Evolutionary conservation across 176 grass and related monocot genomes (phyloP), one percentile per base, ranked within the genome.

Genomic region (Metroxylon sagu): DNA sequence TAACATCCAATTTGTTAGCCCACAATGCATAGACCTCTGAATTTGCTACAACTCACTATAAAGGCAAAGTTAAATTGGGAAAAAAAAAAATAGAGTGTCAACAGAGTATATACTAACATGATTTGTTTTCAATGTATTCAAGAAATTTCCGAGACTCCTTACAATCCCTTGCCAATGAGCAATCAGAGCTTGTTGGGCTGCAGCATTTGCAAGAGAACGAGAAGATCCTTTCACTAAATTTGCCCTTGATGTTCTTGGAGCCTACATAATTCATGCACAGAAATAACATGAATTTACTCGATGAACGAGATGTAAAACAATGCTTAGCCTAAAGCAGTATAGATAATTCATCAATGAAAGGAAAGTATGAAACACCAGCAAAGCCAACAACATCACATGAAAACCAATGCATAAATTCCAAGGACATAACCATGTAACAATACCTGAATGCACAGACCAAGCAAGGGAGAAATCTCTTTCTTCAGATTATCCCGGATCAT

Each of bases 401-500:
- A 61, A 17, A 49, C 16, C 27, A 50, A 59, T 6, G 59, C 5
- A 49, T 16, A 35, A 48, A n/a, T 50, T n/a, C 12, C 16, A 49
- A 29, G 15, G 60, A 17, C 26, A 58, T 27, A 53, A 28, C 49
- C 39, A 5, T 8, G 19, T 43, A 64, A 14, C 25, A 14, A 54
- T 80, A 98, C 93, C 84, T 98, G 93, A 88, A 98, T 92, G 79
- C 93, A 98, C 18, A 85, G 75, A 70, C 83, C 87, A 21, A 98
- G 81, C 71, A 92, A 85, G 51, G 93, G 93, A 76, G 84, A 85
- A 17, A 98, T 98, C 76, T 98, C 93, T 85, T 98, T 98, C 81
- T 98, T 98, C 73, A 92, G 83, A 67, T 98, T 98, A 77, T 98
- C 93, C n/a, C 93, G 78, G 59, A 98, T 92, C 93, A 98, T 98